These are phyloP conservation scores for Fusarium luffae DNA, from an alignment of 2,329 filamentous ascomycete species.

Conservation along the genomic window DNA sequence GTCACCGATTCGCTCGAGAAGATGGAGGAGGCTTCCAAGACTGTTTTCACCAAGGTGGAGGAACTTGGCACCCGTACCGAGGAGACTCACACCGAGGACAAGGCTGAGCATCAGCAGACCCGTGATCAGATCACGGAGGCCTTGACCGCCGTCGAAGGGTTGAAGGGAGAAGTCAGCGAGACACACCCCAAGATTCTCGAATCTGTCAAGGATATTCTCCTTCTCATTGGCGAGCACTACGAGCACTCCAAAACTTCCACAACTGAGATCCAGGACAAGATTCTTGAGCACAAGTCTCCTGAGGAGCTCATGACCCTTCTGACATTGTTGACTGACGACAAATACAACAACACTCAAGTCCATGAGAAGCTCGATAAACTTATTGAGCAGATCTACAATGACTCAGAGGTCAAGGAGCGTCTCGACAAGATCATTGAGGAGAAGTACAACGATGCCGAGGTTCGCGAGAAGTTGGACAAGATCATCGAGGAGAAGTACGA, in stretches of 20 bases:
- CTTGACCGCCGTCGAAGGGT: slow-evolving; percentile 75
- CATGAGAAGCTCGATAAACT: slow-evolving; percentile 47
- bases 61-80: slow-evolving; percentile 81
- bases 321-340: slow-evolving; percentile 57
- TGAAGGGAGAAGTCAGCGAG: slow-evolving; percentile 83
- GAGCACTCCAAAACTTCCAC: slow-evolving; percentile 81
- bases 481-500: slow-evolving; percentile 46
- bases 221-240: slow-evolving; percentile 85
- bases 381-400: slow-evolving; percentile 42
- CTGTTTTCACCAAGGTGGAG: slow-evolving; percentile 84
- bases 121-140: slow-evolving; percentile 83
- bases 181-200: slow-evolving; percentile 90
- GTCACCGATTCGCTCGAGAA: slow-evolving; percentile 87
- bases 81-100: slow-evolving; percentile 77
- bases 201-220: slow-evolving; percentile 85
- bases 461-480: slow-evolving; percentile 22
- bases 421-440: slow-evolving; percentile 35
- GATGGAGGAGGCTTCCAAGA: slow-evolving; percentile 87
- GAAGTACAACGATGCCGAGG: slow-evolving; percentile 19
- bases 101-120: slow-evolving; percentile 83
- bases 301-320: slow-evolving; percentile 67
- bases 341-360: slow-evolving; percentile 54
- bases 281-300: slow-evolving; percentile 70
- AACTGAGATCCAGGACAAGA: slow-evolving; percentile 66
- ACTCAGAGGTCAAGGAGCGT: slow-evolving; percentile 47